Conservation (phyloP, 1,284 basidiomycete genomes). For the Leccinum insolens region DNA sequence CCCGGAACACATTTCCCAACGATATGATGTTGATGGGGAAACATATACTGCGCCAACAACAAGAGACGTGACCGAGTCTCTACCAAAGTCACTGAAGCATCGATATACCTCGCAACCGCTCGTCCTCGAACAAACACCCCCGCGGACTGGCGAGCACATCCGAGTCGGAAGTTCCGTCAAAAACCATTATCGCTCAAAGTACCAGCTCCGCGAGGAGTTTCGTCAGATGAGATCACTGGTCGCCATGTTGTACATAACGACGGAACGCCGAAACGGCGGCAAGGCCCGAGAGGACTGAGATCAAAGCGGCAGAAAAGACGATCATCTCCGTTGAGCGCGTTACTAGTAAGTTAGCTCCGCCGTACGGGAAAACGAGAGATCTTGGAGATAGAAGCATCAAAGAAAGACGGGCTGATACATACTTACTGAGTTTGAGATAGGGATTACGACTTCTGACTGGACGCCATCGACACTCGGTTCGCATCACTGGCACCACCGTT, state of each 20-base stretch:
- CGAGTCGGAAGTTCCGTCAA: conserved; percentile 15
- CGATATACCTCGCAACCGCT: background rate
- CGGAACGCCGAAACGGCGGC: background rate
- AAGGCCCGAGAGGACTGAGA: background rate
- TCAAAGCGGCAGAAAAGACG: background rate
- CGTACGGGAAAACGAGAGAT: background rate
- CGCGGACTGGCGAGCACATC: conserved; percentile 16
- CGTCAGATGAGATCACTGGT: background rate
- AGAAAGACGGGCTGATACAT: background rate
- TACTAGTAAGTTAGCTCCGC: background rate
- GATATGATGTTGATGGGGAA: conserved; percentile 1
- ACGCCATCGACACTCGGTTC: background rate
- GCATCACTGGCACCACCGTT: background rate
- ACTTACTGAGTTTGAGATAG: background rate
- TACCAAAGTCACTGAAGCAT: background rate
- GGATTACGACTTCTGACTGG: background rate
- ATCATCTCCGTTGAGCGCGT: background rate
- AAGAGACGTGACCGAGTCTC: background rate
- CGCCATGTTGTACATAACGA: background rate
- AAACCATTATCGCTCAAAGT: conserved; percentile 9
- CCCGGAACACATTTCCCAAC: background rate
- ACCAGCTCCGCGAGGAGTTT: background rate
- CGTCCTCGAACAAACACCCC: conserved; percentile 4
- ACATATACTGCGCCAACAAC: background rate
- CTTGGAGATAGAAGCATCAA: background rate